Percentiles rank a stretch among this genome's conserved stretches.
These are phyloP conservation scores for Fusarium sp. DNA, from an alignment of 2,329 filamentous ascomycete species.

Conservation along the genomic window DNA sequence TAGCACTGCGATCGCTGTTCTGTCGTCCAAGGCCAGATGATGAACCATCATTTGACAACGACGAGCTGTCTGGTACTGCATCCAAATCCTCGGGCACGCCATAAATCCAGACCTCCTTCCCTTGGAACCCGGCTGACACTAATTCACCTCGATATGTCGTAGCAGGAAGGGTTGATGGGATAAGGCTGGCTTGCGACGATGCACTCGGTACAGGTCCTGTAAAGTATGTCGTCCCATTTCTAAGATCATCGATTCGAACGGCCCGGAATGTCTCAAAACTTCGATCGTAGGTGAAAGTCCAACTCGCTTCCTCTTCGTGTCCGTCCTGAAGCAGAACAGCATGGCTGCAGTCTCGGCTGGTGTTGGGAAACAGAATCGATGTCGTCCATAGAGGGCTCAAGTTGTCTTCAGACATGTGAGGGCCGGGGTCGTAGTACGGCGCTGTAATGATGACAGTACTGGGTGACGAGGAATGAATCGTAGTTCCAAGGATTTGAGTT, in stretches of 20 bases:
- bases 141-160: conserved; percentile 77
- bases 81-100: conserved; percentile 80
- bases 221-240: conserved; percentile 83
- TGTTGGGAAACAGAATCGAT: conserved; percentile 85
- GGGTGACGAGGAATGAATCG: conserved; percentile 70
- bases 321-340: conserved; percentile 75
- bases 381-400: conserved; percentile 85
- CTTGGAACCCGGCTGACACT: conserved; percentile 78
- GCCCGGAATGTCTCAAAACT: conserved; percentile 82
- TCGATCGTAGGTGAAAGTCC: conserved; percentile 82
- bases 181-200: conserved; percentile 65
- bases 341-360: conserved; percentile 82
- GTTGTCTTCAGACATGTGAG: conserved; percentile 72
- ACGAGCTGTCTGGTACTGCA: conserved; percentile 61
- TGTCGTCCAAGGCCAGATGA: conserved; percentile 47
- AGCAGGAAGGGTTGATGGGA: conserved; percentile 76
- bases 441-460: conserved; percentile 82
- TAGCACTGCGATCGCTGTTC: conserved; percentile 45
- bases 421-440: conserved; percentile 80
- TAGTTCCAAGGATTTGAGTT: conserved; percentile 81
- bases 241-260: conserved; percentile 78
- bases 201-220: conserved; percentile 72
- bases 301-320: conserved; percentile 72
- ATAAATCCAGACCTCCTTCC: conserved; percentile 81
- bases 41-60: conserved; percentile 35